These are phyloP conservation scores for Syncephalis fuscata DNA, from an alignment of 371 early-diverging fungal species.

Conservation along the genomic window DNA sequence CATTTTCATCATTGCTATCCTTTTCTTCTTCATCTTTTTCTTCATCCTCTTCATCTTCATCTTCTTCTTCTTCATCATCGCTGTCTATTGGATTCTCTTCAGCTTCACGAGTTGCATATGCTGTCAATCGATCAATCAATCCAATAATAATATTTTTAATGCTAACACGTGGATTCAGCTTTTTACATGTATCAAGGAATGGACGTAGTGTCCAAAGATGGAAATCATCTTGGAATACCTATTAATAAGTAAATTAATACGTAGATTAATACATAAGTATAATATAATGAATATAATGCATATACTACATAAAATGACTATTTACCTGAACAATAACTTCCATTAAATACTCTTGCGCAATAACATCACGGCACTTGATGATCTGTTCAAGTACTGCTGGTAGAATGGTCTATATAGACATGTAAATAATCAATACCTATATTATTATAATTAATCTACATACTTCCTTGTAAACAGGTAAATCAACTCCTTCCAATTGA, in stretches of 20 bases:
- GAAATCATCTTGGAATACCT: slow-evolving; percentile 91
- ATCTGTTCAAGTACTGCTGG: slow-evolving; percentile 89
- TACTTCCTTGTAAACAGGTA: slow-evolving; percentile 60
- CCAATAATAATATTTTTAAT: slow-evolving; percentile 88
- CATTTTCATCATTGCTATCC: slow-evolving; percentile 12
- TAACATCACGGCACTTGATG: slow-evolving; percentile 85
- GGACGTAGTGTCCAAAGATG: slow-evolving; percentile 80
- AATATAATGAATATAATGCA: not conserved
- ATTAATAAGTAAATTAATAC: not conserved
- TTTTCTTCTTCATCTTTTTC: slow-evolving; percentile 13
- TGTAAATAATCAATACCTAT: not conserved
- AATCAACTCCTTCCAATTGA: slow-evolving; percentile 73
- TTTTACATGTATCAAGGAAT: slow-evolving; percentile 76
- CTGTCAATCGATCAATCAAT: slow-evolving; percentile 77
- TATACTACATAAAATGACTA: not conserved
- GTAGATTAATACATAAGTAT: too few species aligned
- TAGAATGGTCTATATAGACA: slow-evolving; percentile 59
- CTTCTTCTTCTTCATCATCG: slow-evolving; percentile 11
- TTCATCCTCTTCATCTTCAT: slow-evolving; percentile 9
- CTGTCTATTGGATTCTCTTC: slow-evolving; percentile 18
- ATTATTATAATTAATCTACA: not conserved
- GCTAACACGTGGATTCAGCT: slow-evolving; percentile 78
- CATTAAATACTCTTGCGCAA: slow-evolving; percentile 98
- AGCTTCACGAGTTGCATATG: slow-evolving; percentile 57
- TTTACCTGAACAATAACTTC: slow-evolving; percentile 89